These are phyloP conservation scores for Picochlorum sp. DNA, from an alignment of 139 green algal genomes.

Conservation along the genomic window DNA sequence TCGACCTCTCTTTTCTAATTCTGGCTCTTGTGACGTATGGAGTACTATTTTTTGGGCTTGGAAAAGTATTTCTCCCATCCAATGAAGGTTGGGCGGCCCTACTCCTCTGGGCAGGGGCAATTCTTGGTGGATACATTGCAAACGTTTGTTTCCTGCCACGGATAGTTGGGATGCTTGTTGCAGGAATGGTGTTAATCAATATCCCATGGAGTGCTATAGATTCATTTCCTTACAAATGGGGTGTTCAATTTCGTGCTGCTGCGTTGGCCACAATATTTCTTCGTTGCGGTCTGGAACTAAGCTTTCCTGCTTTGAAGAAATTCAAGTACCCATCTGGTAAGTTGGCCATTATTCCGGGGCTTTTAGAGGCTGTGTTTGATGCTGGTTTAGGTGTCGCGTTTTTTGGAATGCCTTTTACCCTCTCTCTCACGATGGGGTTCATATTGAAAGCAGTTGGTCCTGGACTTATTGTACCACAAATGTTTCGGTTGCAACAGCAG, in stretches of 20 bases:
- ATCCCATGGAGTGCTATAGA: conserved; percentile 38
- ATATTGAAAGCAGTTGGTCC: conserved; percentile 81
- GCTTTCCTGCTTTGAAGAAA: conserved; percentile 39
- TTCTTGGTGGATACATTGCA: conserved; percentile 23
- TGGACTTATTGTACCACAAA: conserved; percentile 71
- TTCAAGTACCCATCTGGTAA: conserved; percentile 28
- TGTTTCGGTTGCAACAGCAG: conserved; percentile 74
- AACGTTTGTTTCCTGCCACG: conserved; percentile 43
- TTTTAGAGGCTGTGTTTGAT: conserved; percentile 57
- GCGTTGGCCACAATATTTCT: conserved; percentile 77
- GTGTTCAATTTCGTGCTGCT: conserved; percentile 47
- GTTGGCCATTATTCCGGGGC: conserved; percentile 24
- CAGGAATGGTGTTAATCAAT: conserved; percentile 58
- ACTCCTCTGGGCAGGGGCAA: conserved; percentile 21
- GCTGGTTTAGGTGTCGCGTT: conserved; percentile 41
- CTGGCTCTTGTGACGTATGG: conserved; percentile 1
- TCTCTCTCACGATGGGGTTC: conserved; percentile 66
- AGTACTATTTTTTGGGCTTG: conserved; percentile 31
- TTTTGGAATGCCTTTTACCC: conserved; percentile 42
- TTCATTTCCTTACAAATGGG: conserved; percentile 51
- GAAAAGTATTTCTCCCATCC: conserved; percentile 26
- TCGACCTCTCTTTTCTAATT: conserved; percentile 5
- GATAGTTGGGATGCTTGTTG: conserved; percentile 63
- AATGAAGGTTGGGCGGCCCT: conserved; percentile 21
- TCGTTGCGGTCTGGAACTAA: conserved; percentile 69